Base-by-base conservation (phyloP, 2,329 filamentous ascomycete genomes). In the Alternaria triticina region DNA sequence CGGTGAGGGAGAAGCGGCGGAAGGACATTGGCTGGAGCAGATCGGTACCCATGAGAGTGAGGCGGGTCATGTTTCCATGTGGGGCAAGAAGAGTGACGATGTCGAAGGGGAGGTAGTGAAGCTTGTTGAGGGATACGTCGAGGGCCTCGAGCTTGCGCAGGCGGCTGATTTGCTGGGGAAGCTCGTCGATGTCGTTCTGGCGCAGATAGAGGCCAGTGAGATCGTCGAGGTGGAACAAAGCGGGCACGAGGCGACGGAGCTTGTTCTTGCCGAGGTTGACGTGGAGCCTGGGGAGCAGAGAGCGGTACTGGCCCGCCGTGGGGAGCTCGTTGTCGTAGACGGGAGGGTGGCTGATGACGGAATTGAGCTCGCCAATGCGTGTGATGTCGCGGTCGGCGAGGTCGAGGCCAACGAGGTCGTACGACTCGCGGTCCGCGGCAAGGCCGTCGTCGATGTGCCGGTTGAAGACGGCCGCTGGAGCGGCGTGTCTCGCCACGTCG, bases 261-360 rank as follows among this genome's bases (percentile, higher is more conserved):
- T 46, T 57, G 51, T 79, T 79, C 10, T 56, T 46, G 13, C 59
- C 45, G 3, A 79, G 64, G 27, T 72, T 64, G 17, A 79, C 27
- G 30, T 66, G 62, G 7, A 78, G 54, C 20, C 72, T 62, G 0
- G 76, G 74, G 6, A 70, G 61, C 70, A 78, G 70, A 8, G 75
- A 75, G 9, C 76, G 72, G 51, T 75, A 79, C 40, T 77, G 70
- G 2, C 68, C 68, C 60, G 75, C 71, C 28, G 59, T 67, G 15
- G 75, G 75, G 5, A 73, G 65, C 11, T 75, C 69, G 10, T 64
- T 64, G 4, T 72, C 72, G 5, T 74, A 62, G 51, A 76, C 71
- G 20, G 66, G 72, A 10, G 67, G 56, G 33, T 65, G 57, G 17
- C 66, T 66, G 36, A 79, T 75, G 20, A 78, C 66, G 28, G 69